These are phyloP conservation scores for Erysimum cheiranthoides DNA, from an alignment of 345 rosid genomes.

Conservation along the genomic window DNA sequence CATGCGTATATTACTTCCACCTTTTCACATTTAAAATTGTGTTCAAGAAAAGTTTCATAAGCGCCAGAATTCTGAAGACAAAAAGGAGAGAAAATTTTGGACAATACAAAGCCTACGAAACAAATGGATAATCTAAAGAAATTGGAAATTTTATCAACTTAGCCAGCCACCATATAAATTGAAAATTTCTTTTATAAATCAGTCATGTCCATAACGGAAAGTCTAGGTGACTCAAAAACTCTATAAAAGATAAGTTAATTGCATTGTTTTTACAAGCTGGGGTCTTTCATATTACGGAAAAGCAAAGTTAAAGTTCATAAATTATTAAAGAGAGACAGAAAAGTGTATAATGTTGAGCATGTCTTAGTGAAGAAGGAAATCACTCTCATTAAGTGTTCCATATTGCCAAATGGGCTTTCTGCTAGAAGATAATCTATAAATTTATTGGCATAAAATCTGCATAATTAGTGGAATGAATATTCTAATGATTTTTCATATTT, in stretches of 20 bases:
- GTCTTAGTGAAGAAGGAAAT: slow-evolving; percentile 51
- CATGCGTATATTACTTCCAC: slow-evolving; percentile 24
- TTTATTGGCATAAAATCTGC: slow-evolving; percentile 3
- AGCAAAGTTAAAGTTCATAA: slow-evolving; percentile 40
- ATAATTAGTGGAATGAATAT: slow-evolving; percentile 12
- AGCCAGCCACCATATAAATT: slow-evolving; percentile 30
- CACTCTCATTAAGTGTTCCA: slow-evolving; percentile 39
- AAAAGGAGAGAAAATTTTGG: background rate
- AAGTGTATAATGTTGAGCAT: slow-evolving; percentile 38
- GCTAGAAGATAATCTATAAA: slow-evolving; percentile 19
- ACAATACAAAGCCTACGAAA: slow-evolving; percentile 11
- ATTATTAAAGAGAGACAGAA: slow-evolving; percentile 43
- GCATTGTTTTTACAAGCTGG: slow-evolving; percentile 25
- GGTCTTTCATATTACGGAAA: slow-evolving; percentile 31
- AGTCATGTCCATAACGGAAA: slow-evolving; percentile 32
- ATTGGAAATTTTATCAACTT: slow-evolving; percentile 30
- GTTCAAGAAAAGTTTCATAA: slow-evolving; percentile 12
- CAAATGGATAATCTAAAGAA: slow-evolving; percentile 40
- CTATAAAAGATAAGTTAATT: slow-evolving; percentile 21
- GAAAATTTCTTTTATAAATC: slow-evolving; percentile 3
- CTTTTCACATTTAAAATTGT: slow-evolving; percentile 12
- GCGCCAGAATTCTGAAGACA: slow-evolving; percentile 9
- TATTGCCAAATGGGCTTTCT: slow-evolving; percentile 26
- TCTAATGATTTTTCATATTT: background rate
- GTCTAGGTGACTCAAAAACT: slow-evolving; percentile 33